Conservation (phyloP, 768 basidiomycete genomes). For the Trametes sanguinea region DNA sequence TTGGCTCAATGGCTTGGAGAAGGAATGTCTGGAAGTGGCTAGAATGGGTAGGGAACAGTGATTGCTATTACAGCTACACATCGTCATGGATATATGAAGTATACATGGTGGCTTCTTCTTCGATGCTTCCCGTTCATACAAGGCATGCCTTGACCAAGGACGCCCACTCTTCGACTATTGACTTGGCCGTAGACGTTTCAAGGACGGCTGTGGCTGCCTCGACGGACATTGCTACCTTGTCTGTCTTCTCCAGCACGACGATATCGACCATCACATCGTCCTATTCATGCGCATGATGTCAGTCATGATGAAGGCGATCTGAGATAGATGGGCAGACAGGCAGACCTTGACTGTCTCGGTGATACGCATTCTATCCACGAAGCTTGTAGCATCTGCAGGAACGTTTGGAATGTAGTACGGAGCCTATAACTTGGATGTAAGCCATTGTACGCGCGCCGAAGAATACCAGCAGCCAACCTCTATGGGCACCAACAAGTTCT, state of each 20-base stretch:
- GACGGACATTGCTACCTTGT: slow-evolving; percentile 21
- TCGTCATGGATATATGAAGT: background rate
- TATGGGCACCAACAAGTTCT: slow-evolving; percentile 34
- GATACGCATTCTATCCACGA: slow-evolving; percentile 24
- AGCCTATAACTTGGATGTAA: slow-evolving; percentile 25
- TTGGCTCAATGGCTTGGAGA: slow-evolving; percentile 74
- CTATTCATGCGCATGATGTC: slow-evolving; percentile 19
- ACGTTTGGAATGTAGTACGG: slow-evolving; percentile 39
- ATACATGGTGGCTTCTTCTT: background rate
- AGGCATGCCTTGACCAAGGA: slow-evolving; percentile 10
- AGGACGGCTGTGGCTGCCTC: slow-evolving; percentile 4
- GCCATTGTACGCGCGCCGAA: background rate
- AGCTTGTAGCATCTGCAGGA: slow-evolving; percentile 1
- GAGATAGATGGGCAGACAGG: background rate
- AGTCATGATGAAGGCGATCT: background rate
- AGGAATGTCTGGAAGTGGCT: slow-evolving; percentile 80
- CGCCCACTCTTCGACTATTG: slow-evolving; percentile 15
- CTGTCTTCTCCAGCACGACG: slow-evolving; percentile 12
- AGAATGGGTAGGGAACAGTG: slow-evolving; percentile 39
- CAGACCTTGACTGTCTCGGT: slow-evolving; percentile 32
- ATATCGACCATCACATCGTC: slow-evolving; percentile 40
- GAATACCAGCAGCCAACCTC: slow-evolving; percentile 32
- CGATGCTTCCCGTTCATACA: background rate
- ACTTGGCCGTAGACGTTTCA: slow-evolving; percentile 3
- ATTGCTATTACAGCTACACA: background rate